phyloP scores from a whole-genome alignment of 2,329 filamentous ascomycete genomes.

The Xylariaceae sp. region DNA sequence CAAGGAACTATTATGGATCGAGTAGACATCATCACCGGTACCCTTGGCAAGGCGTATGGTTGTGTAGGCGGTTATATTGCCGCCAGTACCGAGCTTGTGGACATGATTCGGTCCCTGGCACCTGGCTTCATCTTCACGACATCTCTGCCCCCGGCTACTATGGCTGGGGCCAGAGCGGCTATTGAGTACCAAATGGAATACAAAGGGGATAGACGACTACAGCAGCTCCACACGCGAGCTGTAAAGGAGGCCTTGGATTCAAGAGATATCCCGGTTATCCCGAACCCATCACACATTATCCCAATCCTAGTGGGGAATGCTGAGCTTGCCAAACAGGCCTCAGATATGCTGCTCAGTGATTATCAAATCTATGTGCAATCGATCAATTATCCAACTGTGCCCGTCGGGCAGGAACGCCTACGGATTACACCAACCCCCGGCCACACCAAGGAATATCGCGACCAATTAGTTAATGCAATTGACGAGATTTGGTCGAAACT shows the following conservation, averaged over 20 bases:
- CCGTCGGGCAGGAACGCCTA: slow-evolving; percentile 95
- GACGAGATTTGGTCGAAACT: slow-evolving; percentile 89
- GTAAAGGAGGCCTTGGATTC: slow-evolving; percentile 84
- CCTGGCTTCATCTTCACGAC: slow-evolving; percentile 99
- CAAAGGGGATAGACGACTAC: slow-evolving; percentile 84
- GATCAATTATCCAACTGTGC: slow-evolving; percentile 98
- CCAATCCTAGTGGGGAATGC: slow-evolving; percentile 94
- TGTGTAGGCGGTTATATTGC: slow-evolving; percentile 98
- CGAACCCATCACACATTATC: slow-evolving; percentile 96
- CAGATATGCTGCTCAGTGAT: slow-evolving; percentile 87
- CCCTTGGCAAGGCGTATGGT: slow-evolving; percentile 95
- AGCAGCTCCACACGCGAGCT: slow-evolving; percentile 94
- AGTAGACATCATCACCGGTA: slow-evolving; percentile 96
- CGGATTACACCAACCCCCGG: slow-evolving; percentile 96
- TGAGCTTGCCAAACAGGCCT: slow-evolving; percentile 88
- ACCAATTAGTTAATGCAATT: slow-evolving; percentile 82
- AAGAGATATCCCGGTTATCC: slow-evolving; percentile 92
- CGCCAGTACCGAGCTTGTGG: slow-evolving; percentile 82
- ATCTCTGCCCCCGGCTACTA: slow-evolving; percentile 91
- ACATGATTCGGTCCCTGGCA: slow-evolving; percentile 91
- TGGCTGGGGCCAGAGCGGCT: slow-evolving; percentile 89
- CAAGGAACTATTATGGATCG: slow-evolving; percentile 91
- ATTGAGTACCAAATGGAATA: slow-evolving; percentile 93
- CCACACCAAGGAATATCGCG: slow-evolving; percentile 82
- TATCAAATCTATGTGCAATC: slow-evolving; percentile 97